Conservation (phyloP, 805 yeast species). For the Metschnikowia peoriensis region DNA sequence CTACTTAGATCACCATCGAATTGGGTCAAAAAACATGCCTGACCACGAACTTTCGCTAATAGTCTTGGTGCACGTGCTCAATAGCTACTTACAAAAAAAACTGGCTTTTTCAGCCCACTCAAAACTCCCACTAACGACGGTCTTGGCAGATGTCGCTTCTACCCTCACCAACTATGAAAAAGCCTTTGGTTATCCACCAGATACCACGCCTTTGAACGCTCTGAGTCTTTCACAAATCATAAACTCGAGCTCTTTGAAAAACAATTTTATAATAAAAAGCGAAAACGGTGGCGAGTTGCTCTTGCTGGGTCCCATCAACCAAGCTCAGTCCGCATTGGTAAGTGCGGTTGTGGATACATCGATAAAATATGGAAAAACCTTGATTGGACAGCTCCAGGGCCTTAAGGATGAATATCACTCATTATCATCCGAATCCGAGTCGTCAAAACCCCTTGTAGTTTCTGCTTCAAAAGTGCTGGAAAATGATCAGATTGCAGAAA, state of each 20-base stretch:
- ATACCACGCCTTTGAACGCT: neutral
- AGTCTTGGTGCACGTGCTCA: constrained; percentile 7
- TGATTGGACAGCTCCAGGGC: constrained; percentile 11
- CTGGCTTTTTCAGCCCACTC: neutral
- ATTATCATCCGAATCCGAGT: neutral
- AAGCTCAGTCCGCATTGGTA: constrained; percentile 8
- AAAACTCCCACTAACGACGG: constrained; percentile 7
- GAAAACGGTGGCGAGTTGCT: constrained; percentile 4
- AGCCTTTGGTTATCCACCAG: constrained; percentile 2
- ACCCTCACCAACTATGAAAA: constrained; percentile 8
- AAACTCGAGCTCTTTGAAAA: constrained; percentile 2
- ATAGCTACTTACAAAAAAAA: neutral
- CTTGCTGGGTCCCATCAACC: constrained; percentile 6
- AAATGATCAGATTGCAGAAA: neutral
- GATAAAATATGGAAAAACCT: constrained; percentile 5
- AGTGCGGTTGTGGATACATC: constrained; percentile 15
- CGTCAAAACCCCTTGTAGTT: neutral
- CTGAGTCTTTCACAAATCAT: constrained; percentile 6
- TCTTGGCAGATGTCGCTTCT: constrained; percentile 9
- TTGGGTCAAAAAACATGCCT: neutral
- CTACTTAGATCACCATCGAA: neutral
- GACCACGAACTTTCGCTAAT: neutral
- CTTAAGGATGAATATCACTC: constrained; percentile 5
- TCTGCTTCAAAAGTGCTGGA: neutral
- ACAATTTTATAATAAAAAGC: neutral